phyloP scores from a whole-genome alignment of 2,329 filamentous ascomycete species.

The Xylariales sp. region DNA sequence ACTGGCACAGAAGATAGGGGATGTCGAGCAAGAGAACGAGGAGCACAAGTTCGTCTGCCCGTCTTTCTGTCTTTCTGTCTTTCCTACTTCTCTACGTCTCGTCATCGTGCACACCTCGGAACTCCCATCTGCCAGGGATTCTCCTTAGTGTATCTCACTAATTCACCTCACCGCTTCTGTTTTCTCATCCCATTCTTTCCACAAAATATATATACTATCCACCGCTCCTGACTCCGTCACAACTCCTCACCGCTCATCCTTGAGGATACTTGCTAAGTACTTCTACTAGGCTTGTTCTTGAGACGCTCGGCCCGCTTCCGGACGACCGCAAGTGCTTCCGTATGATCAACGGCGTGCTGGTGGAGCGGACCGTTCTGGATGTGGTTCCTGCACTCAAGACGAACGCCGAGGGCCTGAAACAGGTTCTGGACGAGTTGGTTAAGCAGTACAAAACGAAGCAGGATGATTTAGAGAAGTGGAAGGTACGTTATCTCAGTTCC shows the following conservation, averaged over 20 bases:
- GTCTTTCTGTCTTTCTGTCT: slow-evolving; percentile 3
- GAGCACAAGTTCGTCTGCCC: slow-evolving; percentile 81
- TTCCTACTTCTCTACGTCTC: background rate
- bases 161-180: slow-evolving; percentile 24
- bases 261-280: background rate
- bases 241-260: slow-evolving; percentile 32
- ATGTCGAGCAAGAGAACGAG: slow-evolving; percentile 94
- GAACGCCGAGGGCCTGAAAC: slow-evolving; percentile 89
- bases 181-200: too few species aligned
- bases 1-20: slow-evolving; percentile 92
- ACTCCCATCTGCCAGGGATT: too few species aligned
- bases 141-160: slow-evolving; percentile 16
- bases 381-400: slow-evolving; percentile 87
- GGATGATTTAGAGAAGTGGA: slow-evolving; percentile 95
- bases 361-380: slow-evolving; percentile 90
- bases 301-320: slow-evolving; percentile 79
- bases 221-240: background rate
- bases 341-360: slow-evolving; percentile 94
- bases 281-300: slow-evolving; percentile 73
- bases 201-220: background rate
- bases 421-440: slow-evolving; percentile 88
- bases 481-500: slow-evolving; percentile 53
- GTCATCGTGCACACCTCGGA: too few species aligned
- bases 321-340: slow-evolving; percentile 94
- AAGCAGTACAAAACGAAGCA: slow-evolving; percentile 97